phyloP scores from a whole-genome alignment of 2,329 filamentous ascomycete species.

The Aspergillus aculeatus region DNA sequence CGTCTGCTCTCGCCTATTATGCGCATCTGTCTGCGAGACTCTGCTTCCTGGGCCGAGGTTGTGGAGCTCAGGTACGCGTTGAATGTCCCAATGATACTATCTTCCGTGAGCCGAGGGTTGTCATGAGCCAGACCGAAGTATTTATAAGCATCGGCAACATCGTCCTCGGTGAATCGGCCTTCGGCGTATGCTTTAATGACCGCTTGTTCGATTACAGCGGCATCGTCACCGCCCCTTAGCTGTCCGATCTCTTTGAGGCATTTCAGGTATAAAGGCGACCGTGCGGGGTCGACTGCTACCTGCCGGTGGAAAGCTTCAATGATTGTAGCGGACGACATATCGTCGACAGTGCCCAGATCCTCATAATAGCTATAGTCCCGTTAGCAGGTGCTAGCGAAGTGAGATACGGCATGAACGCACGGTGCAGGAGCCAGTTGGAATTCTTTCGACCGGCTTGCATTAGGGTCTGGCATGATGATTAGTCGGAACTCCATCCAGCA shows the following conservation, averaged over 20 bases:
- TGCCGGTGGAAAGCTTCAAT: constrained; percentile 64
- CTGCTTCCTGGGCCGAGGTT: constrained; percentile 49
- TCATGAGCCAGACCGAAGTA: constrained; percentile 56
- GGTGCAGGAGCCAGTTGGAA: constrained; percentile 34
- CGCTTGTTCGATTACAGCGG: constrained; percentile 57
- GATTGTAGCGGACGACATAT: constrained; percentile 63
- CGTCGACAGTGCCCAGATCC: constrained; percentile 60
- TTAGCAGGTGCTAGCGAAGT: constrained; percentile 7
- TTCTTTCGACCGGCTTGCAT: constrained; percentile 25
- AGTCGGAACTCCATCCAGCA: constrained; percentile 7
- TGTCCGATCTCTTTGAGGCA: constrained; percentile 61
- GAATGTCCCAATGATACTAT: constrained; percentile 62
- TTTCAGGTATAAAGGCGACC: constrained; percentile 62
- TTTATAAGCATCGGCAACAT: constrained; percentile 58
- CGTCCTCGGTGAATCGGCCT: constrained; percentile 57
- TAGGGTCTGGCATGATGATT: constrained; percentile 28
- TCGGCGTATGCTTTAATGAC: constrained; percentile 58
- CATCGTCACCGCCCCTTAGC: constrained; percentile 49
- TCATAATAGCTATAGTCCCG: constrained; percentile 52
- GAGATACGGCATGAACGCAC: constrained; percentile 24
- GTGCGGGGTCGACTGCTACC: constrained; percentile 53
- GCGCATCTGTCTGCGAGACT: constrained; percentile 56
- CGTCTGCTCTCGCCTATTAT: constrained; percentile 59
- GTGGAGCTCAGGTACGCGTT: constrained; percentile 59
- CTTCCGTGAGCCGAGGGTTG: constrained; percentile 51